A percentile compares a stretch with the other conserved stretches of the same genome.
phyloP scores from a whole-genome alignment of 2,329 filamentous ascomycete species.

The Aureobasidium mangrovei region DNA sequence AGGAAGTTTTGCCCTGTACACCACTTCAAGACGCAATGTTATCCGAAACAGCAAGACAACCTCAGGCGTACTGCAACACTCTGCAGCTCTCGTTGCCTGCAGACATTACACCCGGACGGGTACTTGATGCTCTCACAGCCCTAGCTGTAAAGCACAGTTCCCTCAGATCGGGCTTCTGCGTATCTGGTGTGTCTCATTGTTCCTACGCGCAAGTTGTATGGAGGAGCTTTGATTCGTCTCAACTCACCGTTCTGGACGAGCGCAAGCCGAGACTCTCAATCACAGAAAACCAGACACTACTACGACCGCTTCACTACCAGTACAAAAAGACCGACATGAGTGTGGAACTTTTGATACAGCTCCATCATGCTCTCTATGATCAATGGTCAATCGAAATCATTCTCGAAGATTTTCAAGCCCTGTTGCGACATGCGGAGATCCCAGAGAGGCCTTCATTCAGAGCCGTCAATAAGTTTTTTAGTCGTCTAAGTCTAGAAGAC shows the following conservation, averaged over 20 bases:
- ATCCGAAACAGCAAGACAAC: conserved; percentile 55
- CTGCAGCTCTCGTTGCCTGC: conserved; percentile 53
- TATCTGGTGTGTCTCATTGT: conserved; percentile 36
- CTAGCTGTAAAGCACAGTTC: conserved; percentile 53
- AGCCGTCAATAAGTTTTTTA: conserved; percentile 34
- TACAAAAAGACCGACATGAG: conserved; percentile 30
- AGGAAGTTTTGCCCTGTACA: conserved; percentile 53
- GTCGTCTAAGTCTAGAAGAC: conserved; percentile 17
- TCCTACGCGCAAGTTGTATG: conserved; percentile 58
- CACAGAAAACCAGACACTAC: conserved; percentile 28
- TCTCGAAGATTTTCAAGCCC: conserved; percentile 53
- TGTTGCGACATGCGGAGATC: conserved; percentile 35
- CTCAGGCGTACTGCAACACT: conserved; percentile 67
- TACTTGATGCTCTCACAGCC: conserved; percentile 37
- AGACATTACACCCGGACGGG: background rate
- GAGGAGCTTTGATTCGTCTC: conserved; percentile 33
- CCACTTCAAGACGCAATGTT: conserved; percentile 74
- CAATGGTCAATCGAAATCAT: conserved; percentile 80
- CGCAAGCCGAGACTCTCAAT: conserved; percentile 20
- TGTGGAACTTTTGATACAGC: conserved; percentile 41
- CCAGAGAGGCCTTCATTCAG: conserved; percentile 50
- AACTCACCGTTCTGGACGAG: conserved; percentile 23
- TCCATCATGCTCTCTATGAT: conserved; percentile 83
- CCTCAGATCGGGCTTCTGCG: conserved; percentile 64
- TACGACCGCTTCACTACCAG: conserved; percentile 57